Evolutionary conservation across 176 grass and related monocot genomes (phyloP).

Genomic region (Oryza glaberrima): DNA sequence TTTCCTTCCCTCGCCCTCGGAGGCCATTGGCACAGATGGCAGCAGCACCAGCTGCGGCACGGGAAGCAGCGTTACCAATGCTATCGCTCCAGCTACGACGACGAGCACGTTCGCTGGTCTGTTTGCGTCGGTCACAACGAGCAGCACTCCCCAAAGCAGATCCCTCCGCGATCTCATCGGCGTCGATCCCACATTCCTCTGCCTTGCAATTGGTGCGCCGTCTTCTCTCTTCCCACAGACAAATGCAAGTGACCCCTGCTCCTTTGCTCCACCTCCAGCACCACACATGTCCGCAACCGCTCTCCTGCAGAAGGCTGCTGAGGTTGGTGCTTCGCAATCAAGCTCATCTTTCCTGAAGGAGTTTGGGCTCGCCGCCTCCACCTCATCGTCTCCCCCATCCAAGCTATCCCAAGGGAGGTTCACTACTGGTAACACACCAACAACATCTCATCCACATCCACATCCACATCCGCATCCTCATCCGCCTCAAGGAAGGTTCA

Average conservation of each 20-base stretch:
- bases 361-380: conserved; percentile 52
- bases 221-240: conserved; percentile 48
- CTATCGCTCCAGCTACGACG: conserved; percentile 48
- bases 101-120: conserved; percentile 59
- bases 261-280: conserved; percentile 49
- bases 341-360: conserved; percentile 57
- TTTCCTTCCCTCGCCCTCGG: conserved; percentile 49
- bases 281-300: conserved; percentile 61
- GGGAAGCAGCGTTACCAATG: conserved; percentile 46
- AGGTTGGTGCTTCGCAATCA: conserved; percentile 52
- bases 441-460: conserved; percentile 16
- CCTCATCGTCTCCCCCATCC: conserved; percentile 18
- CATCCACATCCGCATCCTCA: neutral
- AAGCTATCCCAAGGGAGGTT: conserved; percentile 43
- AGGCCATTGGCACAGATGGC: conserved; percentile 57
- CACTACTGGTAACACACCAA: neutral
- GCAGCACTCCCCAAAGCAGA: conserved; percentile 57
- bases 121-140: conserved; percentile 58
- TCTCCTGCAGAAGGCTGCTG: conserved; percentile 62
- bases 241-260: conserved; percentile 40
- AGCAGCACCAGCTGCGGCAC: conserved; percentile 48
- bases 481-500: conserved; percentile 1
- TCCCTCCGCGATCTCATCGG: conserved; percentile 62
- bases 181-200: conserved; percentile 67
- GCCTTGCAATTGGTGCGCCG: conserved; percentile 57